Conservation (phyloP, 257 asterid species). For the Hygrophila difformis region DNA sequence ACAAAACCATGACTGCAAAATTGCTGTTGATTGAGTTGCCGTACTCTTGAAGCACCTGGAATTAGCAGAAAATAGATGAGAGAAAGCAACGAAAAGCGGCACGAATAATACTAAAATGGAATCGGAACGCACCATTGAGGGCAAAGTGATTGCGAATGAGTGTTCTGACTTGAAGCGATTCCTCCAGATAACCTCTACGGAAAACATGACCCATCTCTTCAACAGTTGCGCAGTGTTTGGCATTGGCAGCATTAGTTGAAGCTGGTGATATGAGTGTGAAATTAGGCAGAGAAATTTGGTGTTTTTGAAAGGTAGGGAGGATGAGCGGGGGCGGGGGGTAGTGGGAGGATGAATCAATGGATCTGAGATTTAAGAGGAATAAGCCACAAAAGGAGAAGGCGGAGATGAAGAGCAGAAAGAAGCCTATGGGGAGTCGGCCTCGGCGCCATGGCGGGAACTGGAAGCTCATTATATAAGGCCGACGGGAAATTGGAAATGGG, state of each 20-base stretch:
- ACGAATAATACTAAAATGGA: not conserved
- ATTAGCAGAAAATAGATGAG: not conserved
- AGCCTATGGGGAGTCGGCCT: constrained; percentile 26
- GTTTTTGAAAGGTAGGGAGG: constrained; percentile 3
- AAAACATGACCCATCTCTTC: constrained; percentile 91
- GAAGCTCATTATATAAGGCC: constrained; percentile 23
- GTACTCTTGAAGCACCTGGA: constrained; percentile 73
- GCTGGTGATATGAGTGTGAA: too few species aligned
- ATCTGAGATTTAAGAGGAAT: constrained; percentile 43
- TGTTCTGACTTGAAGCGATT: constrained; percentile 51
- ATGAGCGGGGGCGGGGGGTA: too few species aligned
- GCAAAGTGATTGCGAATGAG: constrained; percentile 59
- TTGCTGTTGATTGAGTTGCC: constrained; percentile 57
- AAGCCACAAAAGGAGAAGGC: constrained; percentile 42
- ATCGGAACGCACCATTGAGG: constrained; percentile 36
- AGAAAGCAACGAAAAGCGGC: not conserved
- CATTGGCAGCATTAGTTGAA: constrained; percentile 11
- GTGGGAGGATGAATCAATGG: constrained; percentile 44
- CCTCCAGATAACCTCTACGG: constrained; percentile 43
- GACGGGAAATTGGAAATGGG: not conserved
- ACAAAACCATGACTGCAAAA: constrained; percentile 93
- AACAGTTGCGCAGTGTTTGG: constrained; percentile 76
- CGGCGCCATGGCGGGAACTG: constrained; percentile 41
- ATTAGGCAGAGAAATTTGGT: constrained; percentile 15
- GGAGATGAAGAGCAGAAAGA: constrained; percentile 34